Conservation (phyloP, 345 rosid genomes). For the Hibiscus tridactylites region DNA sequence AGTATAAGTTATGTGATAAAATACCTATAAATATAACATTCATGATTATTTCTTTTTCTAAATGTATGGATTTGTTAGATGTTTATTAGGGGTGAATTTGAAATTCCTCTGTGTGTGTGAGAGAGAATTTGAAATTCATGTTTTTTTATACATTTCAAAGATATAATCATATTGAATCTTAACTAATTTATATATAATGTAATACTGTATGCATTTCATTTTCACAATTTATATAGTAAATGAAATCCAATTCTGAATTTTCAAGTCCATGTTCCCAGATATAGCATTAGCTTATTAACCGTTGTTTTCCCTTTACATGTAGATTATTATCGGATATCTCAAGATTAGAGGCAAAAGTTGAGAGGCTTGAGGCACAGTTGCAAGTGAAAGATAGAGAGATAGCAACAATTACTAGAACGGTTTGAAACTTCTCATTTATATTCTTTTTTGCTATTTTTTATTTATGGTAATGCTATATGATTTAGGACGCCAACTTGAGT, state of each 20-base stretch:
- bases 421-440: constrained; percentile 26
- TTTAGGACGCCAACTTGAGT: neutral
- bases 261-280: neutral
- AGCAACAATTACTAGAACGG: constrained; percentile 81
- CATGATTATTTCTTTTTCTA: neutral
- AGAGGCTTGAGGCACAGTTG: constrained; percentile 79
- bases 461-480: neutral
- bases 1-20: neutral
- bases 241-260: neutral
- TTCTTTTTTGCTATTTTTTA: neutral
- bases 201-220: neutral
- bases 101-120: neutral
- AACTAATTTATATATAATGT: neutral
- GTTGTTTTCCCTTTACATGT: constrained; percentile 2
- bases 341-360: constrained; percentile 84
- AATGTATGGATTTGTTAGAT: neutral
- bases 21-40: neutral
- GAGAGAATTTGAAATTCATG: no score
- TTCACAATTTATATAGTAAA: neutral
- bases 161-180: neutral
- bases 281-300: neutral
- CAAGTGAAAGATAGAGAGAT: constrained; percentile 90
- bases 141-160: neutral
- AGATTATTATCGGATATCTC: constrained; percentile 73
- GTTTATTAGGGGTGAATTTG: neutral